Conservation (phyloP, 345 rosid species). For the Arabis alpina region DNA sequence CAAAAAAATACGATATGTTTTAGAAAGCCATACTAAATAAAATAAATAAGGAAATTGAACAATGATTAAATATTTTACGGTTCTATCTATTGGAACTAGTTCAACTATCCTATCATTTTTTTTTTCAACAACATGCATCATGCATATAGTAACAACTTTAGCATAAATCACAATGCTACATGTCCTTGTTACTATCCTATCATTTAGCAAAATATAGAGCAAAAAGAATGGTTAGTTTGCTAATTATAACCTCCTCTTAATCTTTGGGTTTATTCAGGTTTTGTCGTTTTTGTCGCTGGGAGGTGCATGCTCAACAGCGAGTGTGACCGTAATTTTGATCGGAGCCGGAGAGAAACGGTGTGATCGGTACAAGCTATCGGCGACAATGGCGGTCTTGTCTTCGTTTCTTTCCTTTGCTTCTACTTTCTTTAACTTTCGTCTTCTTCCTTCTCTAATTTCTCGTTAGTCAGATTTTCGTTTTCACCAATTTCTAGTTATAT, state of each 20-base stretch:
- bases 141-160: too few species aligned
- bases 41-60: neutral
- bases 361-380: constrained; percentile 62
- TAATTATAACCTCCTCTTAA: neutral
- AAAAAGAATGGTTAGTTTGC: neutral
- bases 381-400: constrained; percentile 68
- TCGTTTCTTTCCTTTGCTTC: constrained; percentile 62
- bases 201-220: neutral
- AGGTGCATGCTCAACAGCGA: constrained; percentile 63
- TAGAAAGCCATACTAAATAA: neutral
- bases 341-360: constrained; percentile 45
- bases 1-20: neutral
- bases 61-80: neutral
- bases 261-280: constrained; percentile 43
- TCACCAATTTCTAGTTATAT: neutral
- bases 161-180: too few species aligned
- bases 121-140: too few species aligned
- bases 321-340: constrained; percentile 51
- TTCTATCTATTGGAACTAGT: neutral
- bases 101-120: neutral
- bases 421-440: constrained; percentile 65
- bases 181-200: neutral
- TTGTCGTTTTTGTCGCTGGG: constrained; percentile 60
- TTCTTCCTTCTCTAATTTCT: constrained; percentile 50
- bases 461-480: constrained; percentile 1